A percentile compares a stretch with the other conserved stretches of the same genome.
Conservation (phyloP, 2,329 filamentous ascomycete species). For the Endocalyx cinctus region DNA sequence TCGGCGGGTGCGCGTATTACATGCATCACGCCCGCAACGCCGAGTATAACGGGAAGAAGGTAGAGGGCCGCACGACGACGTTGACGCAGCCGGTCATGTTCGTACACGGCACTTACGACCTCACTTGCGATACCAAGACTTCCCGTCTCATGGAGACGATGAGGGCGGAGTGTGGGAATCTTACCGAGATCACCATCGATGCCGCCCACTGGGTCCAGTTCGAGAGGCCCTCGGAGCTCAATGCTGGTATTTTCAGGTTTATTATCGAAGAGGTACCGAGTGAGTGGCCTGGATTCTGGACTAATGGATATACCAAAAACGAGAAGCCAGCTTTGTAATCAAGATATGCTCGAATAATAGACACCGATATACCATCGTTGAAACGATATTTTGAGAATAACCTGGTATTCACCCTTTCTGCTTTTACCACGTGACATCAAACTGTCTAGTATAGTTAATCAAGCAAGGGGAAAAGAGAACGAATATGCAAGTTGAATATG, state of each 20-base stretch:
- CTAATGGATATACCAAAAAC: slow-evolving; percentile 13
- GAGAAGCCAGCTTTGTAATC: no score
- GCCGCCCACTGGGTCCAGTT: slow-evolving; percentile 31
- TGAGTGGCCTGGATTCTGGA: slow-evolving; percentile 16
- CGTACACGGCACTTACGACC: slow-evolving; percentile 34
- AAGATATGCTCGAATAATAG: no score
- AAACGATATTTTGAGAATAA: no score
- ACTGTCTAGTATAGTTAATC: no score
- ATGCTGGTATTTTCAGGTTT: slow-evolving; percentile 22
- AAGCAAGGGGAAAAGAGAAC: no score
- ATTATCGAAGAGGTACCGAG: slow-evolving; percentile 16
- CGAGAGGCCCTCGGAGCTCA: slow-evolving; percentile 22
- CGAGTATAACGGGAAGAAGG: slow-evolving; percentile 26
- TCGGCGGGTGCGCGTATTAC: slow-evolving; percentile 25
- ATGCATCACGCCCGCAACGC: slow-evolving; percentile 37
- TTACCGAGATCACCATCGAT: slow-evolving; percentile 32
- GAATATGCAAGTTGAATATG: no score
- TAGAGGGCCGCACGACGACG: slow-evolving; percentile 28
- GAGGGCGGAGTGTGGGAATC: slow-evolving; percentile 28
- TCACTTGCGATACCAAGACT: slow-evolving; percentile 29
- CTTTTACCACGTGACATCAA: no score
- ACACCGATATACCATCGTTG: no score
- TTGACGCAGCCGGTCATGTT: slow-evolving; percentile 26
- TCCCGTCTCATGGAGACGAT: slow-evolving; percentile 29
- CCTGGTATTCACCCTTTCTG: no score